Base-by-base conservation (phyloP, 139 green algal genomes). In the Tetraselmis striata region DNA sequence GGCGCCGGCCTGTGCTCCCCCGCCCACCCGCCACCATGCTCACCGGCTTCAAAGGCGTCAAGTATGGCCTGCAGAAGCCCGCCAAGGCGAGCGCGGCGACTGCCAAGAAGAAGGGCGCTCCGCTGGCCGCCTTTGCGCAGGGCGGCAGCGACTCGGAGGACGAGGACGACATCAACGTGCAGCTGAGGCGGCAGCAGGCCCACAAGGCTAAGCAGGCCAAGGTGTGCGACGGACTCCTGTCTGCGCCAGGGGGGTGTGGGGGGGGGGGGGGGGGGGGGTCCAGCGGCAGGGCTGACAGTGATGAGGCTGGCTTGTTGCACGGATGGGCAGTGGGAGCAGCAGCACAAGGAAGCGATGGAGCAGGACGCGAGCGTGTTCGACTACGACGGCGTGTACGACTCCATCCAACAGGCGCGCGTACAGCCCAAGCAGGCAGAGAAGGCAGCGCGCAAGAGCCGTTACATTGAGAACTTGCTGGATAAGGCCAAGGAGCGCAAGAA, bases 341-440 rank as follows among this genome's bases (percentile, higher is more conserved):
- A 93, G 85, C 94, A 97, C 29, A 91, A 90, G n/a, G 87, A 86
- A 1, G 96, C 95, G 0, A 80, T 99, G n/a, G 89, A 88, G 11
- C 86, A 98, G 80, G 96, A 99, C 81, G 89, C 96, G 0, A 91
- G 86, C 0, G 91, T 94, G 0, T 99, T 99, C 79, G 95, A 98
- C 82, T 99, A 99, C 83, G 96, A 99, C 77, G 92, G 84, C 1
- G 90, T 94, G 24, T 98, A 96, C 78, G 96, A 99, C 45, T 84
- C 79, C 81, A 96, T 98, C 1, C 91, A 92, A 82, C 67, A 90
- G 75, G 74, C 89, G 1, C 85, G 89, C 11, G 79, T 82, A 58
- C 83, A 89, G 76, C 87, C 93, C 11, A 92, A 92, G 80, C 83
- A 86, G 80, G 81, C 89, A 31, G 91, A 97, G 30, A 93, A 94